Base-by-base conservation (phyloP, 2,329 filamentous ascomycete species). In the Aureobasidium subglaciale region DNA sequence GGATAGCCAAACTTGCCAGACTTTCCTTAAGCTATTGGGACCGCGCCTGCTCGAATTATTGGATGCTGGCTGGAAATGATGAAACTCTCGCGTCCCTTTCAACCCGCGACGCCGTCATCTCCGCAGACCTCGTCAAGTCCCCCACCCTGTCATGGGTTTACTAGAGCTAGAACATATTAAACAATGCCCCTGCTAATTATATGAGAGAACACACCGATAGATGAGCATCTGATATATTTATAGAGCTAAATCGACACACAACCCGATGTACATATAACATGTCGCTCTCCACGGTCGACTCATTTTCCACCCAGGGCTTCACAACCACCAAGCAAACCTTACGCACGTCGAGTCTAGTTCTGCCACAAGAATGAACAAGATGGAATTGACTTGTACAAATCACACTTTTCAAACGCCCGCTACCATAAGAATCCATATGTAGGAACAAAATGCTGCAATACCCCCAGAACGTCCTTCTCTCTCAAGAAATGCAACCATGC, bases 381-480 rank as follows among this genome's bases (percentile, higher is more conserved):
- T 49, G 13, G 20, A n/a, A 13, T 49, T 27, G 18, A 49, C 35
- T 20, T 38, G 37, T 37, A 45, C 38, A 37, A 32, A 22, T 16
- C 13, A 43, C 50, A 55, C 50, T 55, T 55, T 55, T 55, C 40
- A 27, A 55, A 55, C 50, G 50, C 50, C 50, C 50, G 50, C 50
- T 55, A 45, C 50, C 50, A 45, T 42, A 25, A 27, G 35, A 37
- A 43, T 8, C 27, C 40, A 3, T n/a, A 24, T 37, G 9, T 37
- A 16, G 13, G 30, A 27, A n/a, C n/a, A n/a, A 55, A 45, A 48
- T 48, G 43, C 43, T 49, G 34, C 45, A 24, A 42, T 22, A 35
- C 30, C 18, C 13, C 15, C 24, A 27, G 27, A 25, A 27, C 5
- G 22, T 13, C 6, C 15, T 20, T 29, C 15, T 35, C 34, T 40